These are phyloP conservation scores for Mariannaea elegans DNA, from an alignment of 2,329 filamentous ascomycete genomes.

Conservation along the genomic window DNA sequence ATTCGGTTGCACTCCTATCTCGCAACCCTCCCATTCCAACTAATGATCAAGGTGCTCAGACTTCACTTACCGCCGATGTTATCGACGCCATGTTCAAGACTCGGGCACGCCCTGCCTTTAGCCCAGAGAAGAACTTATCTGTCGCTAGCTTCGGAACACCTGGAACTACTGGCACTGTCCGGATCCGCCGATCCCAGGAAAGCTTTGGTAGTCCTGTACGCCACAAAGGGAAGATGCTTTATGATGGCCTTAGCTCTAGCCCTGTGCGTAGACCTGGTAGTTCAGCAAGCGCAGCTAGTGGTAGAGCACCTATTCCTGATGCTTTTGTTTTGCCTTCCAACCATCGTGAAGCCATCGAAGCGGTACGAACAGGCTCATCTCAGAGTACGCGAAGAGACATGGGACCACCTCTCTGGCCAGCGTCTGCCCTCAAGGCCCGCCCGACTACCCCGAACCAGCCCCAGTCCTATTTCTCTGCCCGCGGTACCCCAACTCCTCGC, in stretches of 20 bases:
- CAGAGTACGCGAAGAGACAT: constrained; percentile 64
- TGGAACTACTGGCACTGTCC: constrained; percentile 51
- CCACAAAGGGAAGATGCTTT: constrained; percentile 48
- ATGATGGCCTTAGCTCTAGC: constrained; percentile 51
- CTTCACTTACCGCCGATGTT: constrained; percentile 80
- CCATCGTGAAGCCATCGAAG: constrained; percentile 85
- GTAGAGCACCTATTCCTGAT: constrained; percentile 52
- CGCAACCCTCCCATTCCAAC: constrained; percentile 56
- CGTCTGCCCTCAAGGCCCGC: constrained; percentile 71
- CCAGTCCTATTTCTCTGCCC: constrained; percentile 56
- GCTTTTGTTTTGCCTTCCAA: constrained; percentile 81
- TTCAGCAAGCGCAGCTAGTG: constrained; percentile 77
- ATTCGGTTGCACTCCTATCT: constrained; percentile 53
- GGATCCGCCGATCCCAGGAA: constrained; percentile 58
- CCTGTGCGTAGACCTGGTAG: constrained; percentile 71
- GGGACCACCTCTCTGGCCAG: constrained; percentile 86
- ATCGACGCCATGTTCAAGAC: constrained; percentile 79
- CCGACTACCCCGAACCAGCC: constrained; percentile 70
- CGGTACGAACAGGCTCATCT: constrained; percentile 70
- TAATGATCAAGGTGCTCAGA: constrained; percentile 81
- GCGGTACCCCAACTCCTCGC: constrained; percentile 67
- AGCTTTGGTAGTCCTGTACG: constrained; percentile 56
- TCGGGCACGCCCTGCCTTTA: constrained; percentile 29
- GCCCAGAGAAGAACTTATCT: constrained; percentile 50
- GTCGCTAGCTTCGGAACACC: constrained; percentile 45